Percentiles rank a stretch among this genome's conserved stretches.
Conservation (phyloP, 2,329 filamentous ascomycete species). For the Clonostachys sp. region DNA sequence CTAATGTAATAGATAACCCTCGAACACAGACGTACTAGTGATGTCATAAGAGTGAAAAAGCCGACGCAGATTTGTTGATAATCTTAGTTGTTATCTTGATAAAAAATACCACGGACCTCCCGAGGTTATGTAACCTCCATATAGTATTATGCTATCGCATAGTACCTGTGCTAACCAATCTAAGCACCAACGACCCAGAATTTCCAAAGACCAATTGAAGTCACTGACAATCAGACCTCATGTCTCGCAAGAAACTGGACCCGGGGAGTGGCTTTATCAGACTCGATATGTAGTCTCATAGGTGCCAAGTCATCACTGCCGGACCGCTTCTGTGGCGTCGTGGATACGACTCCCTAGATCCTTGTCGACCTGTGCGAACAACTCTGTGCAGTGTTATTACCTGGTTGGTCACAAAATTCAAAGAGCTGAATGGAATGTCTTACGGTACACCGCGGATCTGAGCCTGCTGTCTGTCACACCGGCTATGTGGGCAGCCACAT, state of each 20-base stretch:
- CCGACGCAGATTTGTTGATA: not conserved
- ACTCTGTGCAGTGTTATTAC: not conserved
- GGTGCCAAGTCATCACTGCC: not conserved
- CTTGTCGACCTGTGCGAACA: conserved; percentile 1
- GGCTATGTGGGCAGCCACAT: not conserved
- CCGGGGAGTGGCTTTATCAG: not conserved
- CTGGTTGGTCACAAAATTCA: not conserved
- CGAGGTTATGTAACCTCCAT: not conserved
- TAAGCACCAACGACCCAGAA: not conserved
- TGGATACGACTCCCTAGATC: not conserved
- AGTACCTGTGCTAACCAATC: not conserved
- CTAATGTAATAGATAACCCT: not conserved
- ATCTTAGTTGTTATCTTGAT: not conserved
- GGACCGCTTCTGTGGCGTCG: not conserved
- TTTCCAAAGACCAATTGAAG: too few relatives aligned
- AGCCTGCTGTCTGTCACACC: not conserved
- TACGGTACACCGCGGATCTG: not conserved
- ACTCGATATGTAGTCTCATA: not conserved
- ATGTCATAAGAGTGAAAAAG: not conserved
- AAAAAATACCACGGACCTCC: not conserved
- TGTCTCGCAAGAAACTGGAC: too few relatives aligned
- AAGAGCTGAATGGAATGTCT: not conserved
- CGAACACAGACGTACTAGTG: not conserved
- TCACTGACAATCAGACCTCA: too few relatives aligned
- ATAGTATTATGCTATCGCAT: not conserved